Evolutionary conservation across 176 grass and related monocot genomes (phyloP).

Genomic region (Aegilops tauschii): DNA sequence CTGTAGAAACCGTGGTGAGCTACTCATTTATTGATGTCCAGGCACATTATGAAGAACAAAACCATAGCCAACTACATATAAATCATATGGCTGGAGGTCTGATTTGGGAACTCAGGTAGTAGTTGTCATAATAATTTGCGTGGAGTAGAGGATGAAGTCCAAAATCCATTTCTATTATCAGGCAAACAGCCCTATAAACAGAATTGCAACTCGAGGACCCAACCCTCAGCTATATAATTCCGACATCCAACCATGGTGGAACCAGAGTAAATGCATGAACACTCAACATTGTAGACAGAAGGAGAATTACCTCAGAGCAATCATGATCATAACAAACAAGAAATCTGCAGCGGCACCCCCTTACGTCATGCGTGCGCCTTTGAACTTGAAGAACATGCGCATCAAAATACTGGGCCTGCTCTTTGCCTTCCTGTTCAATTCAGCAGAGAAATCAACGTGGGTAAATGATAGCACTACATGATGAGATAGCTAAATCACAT

Average conservation of each 20-base stretch:
- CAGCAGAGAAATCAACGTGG: not conserved
- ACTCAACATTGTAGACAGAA: not conserved
- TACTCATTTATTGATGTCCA: not conserved
- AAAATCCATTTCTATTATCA: not conserved
- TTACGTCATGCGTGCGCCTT: constrained; percentile 77
- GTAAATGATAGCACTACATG: not conserved
- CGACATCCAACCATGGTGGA: not conserved
- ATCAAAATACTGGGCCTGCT: constrained; percentile 84
- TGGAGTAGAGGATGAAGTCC: not conserved
- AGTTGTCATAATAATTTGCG: not conserved
- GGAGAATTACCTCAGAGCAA: constrained; percentile 57
- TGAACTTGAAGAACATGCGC: constrained; percentile 73
- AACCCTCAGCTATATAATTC: too few relatives aligned
- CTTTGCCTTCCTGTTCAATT: constrained; percentile 67
- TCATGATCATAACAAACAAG: constrained; percentile 84
- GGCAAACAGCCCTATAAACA: not conserved
- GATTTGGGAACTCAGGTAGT: not conserved
- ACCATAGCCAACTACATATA: not conserved
- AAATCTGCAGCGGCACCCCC: constrained; percentile 81
- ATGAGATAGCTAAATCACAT: not conserved
- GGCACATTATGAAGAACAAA: not conserved
- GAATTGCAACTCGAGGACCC: not conserved
- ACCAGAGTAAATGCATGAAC: not conserved
- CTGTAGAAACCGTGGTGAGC: not conserved
- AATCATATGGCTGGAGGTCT: not conserved